These are phyloP conservation scores for Syzygium syzygioides DNA, from an alignment of 441 rosid genomes.

Conservation along the genomic window DNA sequence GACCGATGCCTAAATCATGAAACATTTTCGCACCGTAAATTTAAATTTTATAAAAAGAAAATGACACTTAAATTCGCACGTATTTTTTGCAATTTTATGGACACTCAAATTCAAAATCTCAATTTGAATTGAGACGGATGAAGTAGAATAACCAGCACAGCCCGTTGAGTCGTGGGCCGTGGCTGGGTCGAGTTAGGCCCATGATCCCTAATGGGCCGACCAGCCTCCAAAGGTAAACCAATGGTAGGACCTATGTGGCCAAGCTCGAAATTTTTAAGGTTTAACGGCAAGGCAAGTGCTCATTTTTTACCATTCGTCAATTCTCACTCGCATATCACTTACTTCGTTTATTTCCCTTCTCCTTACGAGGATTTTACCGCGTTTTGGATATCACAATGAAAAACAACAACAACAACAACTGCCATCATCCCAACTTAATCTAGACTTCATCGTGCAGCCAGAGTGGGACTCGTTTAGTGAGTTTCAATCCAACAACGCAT, in stretches of 20 bases:
- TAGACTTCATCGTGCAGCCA: background rate
- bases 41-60: background rate
- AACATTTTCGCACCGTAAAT: background rate
- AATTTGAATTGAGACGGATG: background rate
- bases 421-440: background rate
- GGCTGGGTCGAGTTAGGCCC: background rate
- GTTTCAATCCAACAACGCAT: background rate
- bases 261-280: background rate
- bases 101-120: background rate
- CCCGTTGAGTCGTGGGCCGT: too few relatives aligned
- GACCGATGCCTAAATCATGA: background rate
- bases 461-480: background rate
- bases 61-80: background rate
- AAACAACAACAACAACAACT: background rate
- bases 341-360: background rate
- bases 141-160: background rate
- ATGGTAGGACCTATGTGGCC: background rate
- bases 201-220: background rate
- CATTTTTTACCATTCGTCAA: background rate
- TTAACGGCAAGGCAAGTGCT: background rate
- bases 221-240: background rate
- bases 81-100: background rate
- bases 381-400: background rate
- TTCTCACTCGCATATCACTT: background rate
- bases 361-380: background rate